Percentiles rank a stretch among this genome's conserved stretches.
These are phyloP conservation scores for Huiozyma sinensis DNA, from an alignment of 805 yeast genomes.

Conservation along the genomic window DNA sequence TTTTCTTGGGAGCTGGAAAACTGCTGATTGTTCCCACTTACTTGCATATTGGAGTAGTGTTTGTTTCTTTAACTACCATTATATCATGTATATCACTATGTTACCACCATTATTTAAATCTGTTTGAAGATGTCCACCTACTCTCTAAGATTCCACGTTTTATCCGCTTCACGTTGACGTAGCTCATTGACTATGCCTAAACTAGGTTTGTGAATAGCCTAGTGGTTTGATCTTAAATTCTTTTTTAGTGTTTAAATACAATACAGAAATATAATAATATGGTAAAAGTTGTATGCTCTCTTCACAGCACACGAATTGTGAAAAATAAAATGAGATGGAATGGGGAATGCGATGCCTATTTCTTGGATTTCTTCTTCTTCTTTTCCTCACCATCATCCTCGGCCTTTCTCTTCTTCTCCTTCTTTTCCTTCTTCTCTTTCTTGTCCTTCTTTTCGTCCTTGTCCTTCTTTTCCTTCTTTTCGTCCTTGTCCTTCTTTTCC, in stretches of 20 bases:
- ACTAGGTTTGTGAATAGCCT: not conserved
- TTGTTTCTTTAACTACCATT: too few relatives aligned
- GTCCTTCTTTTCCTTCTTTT: constrained; percentile 45
- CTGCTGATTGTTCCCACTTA: too few relatives aligned
- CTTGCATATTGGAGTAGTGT: too few relatives aligned
- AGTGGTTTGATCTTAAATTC: not conserved
- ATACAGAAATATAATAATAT: not conserved
- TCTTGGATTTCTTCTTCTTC: constrained; percentile 35
- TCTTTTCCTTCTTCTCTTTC: constrained; percentile 32
- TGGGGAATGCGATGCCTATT: constrained; percentile 15
- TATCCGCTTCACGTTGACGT: too few relatives aligned
- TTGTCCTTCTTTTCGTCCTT: constrained; percentile 35
- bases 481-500: constrained; percentile 32
- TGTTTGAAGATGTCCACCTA: too few relatives aligned
- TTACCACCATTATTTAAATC: too few relatives aligned
- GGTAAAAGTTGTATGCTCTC: too few relatives aligned
- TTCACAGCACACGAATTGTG: too few relatives aligned
- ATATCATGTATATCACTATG: too few relatives aligned
- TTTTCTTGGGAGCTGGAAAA: too few relatives aligned
- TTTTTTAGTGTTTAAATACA: constrained; percentile 2
- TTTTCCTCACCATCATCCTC: constrained; percentile 26
- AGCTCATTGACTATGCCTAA: too few relatives aligned
- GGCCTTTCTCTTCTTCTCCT: constrained; percentile 26
- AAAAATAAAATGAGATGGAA: not conserved
- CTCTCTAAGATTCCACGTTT: too few relatives aligned